Evolutionary conservation across 306 rosid genomes (phyloP).

Genomic region (Clitoria ternatea): DNA sequence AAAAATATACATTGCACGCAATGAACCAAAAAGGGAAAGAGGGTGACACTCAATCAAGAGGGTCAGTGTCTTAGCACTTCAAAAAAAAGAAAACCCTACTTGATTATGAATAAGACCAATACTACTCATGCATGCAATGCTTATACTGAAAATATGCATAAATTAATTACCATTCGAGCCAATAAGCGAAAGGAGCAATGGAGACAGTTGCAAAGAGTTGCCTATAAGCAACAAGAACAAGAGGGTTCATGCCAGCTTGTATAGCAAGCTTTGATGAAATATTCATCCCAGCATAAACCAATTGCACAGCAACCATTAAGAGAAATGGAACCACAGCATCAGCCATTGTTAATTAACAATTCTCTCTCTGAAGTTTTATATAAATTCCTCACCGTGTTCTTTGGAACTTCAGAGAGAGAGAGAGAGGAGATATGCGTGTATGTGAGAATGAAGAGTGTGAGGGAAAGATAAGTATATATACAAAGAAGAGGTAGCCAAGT

Average conservation of each 20-base stretch:
- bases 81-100: not conserved
- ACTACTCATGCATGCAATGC: too few relatives aligned
- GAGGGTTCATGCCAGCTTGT: slow-evolving; percentile 67
- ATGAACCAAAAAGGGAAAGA: not conserved
- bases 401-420: not conserved
- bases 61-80: not conserved
- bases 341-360: slow-evolving; percentile 37
- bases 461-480: not conserved
- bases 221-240: slow-evolving; percentile 75
- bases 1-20: not conserved
- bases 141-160: not conserved
- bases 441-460: not conserved
- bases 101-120: not conserved
- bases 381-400: not conserved
- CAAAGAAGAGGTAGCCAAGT: not conserved
- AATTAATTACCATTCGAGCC: slow-evolving; percentile 58
- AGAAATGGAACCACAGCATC: slow-evolving; percentile 40
- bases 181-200: slow-evolving; percentile 71
- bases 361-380: not conserved
- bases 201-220: slow-evolving; percentile 66
- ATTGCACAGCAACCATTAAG: slow-evolving; percentile 54
- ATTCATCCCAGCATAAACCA: slow-evolving; percentile 60
- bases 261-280: slow-evolving; percentile 84
- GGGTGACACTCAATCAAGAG: not conserved
- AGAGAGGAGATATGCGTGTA: not conserved